Base-by-base conservation (phyloP, 1,284 basidiomycete species). In the Trichosporon faecale region DNA sequence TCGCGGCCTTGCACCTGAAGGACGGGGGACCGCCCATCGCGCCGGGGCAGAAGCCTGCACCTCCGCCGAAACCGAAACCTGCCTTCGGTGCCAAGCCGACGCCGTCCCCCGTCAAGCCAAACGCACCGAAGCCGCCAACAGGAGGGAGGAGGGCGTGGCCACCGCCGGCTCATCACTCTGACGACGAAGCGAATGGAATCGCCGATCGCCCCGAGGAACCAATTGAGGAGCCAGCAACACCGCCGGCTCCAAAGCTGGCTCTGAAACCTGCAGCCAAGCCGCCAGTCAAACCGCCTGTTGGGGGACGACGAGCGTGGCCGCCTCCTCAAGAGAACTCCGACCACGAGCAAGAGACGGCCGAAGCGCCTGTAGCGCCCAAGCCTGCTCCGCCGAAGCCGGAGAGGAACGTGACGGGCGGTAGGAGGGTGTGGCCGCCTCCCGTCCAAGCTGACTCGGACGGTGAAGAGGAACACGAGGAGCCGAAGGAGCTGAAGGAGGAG, bases 1-100 rank as follows among this genome's bases (percentile, higher is more conserved):
- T 73, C 55, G 72, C 72, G 0, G 72, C 72, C 0, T 55, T 70
- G 25, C 70, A 69, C 57, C 66, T 68, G 2, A 46, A 66, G 23
- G 21, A 64, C 18, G 35, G 37, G 1, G 23, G 11, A 8, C 35
- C 35, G 33, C 63, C 63, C 11, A 64, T 64, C 1, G 23, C 63
- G 9, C 23, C 63, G 2, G 61, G 61, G 2, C 23, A 8, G 21
- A 25, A 25, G 37, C 31, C 37, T 12, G 25, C 21, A 21, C 49
- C 49, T 21, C 49, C 21, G n/a, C 3, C 49, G 11, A 52, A 52
- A 9, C 49, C 49, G 49, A 44, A 44, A 8, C 49, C 49, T 12
- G 44, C 5, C 3, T 7, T 46, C 2, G 18, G 44, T 21, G 18
- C 18, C 18, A 46, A 29, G 40, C 44, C 64, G 12, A 40, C 37